Evolutionary conservation across 2,329 filamentous ascomycete genomes (phyloP).

Genomic region (Chaetomiaceae sp.): DNA sequence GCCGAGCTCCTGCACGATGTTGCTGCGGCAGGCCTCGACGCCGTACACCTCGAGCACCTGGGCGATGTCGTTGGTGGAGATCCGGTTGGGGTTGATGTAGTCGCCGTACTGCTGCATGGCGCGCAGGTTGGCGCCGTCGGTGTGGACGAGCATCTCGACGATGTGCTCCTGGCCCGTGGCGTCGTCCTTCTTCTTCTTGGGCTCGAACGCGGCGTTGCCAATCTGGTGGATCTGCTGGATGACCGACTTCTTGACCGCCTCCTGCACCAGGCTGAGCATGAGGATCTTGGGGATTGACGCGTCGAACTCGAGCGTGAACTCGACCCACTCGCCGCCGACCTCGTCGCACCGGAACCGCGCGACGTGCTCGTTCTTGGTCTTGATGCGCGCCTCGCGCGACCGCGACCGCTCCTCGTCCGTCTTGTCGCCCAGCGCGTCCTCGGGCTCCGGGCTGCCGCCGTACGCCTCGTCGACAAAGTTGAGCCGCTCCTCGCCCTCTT

Average conservation of each 20-base stretch:
- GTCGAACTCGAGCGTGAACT: conserved; percentile 79
- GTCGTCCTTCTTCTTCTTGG: conserved; percentile 50
- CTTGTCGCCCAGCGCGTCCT: conserved; percentile 32
- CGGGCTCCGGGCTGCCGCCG: conserved; percentile 43
- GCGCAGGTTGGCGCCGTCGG: conserved; percentile 78
- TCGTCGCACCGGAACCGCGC: conserved; percentile 78
- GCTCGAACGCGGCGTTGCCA: conserved; percentile 62
- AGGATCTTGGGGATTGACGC: conserved; percentile 80
- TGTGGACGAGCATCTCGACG: conserved; percentile 59
- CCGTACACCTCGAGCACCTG: conserved; percentile 82
- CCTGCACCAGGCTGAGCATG: conserved; percentile 86
- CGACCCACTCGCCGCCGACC: conserved; percentile 65
- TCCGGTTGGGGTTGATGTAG: conserved; percentile 77
- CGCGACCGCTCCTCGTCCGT: conserved; percentile 37
- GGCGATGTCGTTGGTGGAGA: conserved; percentile 89
- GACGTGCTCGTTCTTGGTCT: conserved; percentile 60
- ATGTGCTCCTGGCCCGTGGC: conserved; percentile 45
- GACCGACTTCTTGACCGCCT: conserved; percentile 69
- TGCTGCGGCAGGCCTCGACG: conserved; percentile 84
- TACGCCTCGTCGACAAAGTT: conserved; percentile 42
- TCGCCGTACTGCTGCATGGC: conserved; percentile 88
- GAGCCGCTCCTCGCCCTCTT: conserved; percentile 53
- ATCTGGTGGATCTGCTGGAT: conserved; percentile 84
- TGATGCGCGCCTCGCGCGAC: conserved; percentile 55
- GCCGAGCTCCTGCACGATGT: conserved; percentile 81